Conservation (phyloP, 257 asterid species). For the Solanum chaucha region DNA sequence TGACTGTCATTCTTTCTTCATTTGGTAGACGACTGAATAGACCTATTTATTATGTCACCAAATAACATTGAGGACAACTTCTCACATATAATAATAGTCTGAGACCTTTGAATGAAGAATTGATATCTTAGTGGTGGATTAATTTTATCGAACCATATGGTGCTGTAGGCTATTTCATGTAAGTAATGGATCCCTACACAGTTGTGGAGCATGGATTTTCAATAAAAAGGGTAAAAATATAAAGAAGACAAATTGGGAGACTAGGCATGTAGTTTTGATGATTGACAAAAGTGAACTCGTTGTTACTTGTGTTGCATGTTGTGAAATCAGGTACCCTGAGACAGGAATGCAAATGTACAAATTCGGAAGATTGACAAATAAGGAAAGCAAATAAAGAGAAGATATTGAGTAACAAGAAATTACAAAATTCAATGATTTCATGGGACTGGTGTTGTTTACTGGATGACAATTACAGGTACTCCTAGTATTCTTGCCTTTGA, state of each 20-base stretch:
- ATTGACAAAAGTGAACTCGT: no score
- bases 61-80: background rate
- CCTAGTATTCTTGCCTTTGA: constrained; percentile 18
- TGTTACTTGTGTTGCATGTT: no score
- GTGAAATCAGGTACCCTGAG: no score
- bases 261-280: no score
- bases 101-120: no score
- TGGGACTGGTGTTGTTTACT: constrained; percentile 28
- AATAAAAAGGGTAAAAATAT: no score
- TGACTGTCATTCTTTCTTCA: background rate
- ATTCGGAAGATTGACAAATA: no score
- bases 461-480: constrained; percentile 9
- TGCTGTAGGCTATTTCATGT: background rate
- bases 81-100: background rate
- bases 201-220: no score
- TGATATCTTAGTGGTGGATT: background rate
- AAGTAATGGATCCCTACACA: no score
- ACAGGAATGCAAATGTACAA: no score
- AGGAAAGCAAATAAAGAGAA: no score
- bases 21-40: background rate
- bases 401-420: background rate
- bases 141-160: background rate
- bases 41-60: background rate
- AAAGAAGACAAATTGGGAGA: no score
- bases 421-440: constrained; percentile 7